Conservation (phyloP, 78 protist species). For the Dictyostelium intermedium region DNA sequence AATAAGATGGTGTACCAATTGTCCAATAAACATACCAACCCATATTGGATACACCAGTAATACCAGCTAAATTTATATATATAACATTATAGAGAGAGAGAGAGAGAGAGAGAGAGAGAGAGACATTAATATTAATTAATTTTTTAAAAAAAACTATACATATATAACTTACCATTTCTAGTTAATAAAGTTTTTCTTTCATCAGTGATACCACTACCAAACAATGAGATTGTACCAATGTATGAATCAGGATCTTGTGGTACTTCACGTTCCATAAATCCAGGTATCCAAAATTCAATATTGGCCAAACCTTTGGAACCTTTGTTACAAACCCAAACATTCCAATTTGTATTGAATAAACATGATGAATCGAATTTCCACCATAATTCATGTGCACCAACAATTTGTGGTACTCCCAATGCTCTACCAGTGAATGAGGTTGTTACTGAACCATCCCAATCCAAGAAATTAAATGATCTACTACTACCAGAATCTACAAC, state of each 20-base stretch:
- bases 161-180: not conserved
- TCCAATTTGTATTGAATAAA: constrained; percentile 2
- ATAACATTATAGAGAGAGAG: no score
- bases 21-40: constrained; percentile 37
- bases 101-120: no score
- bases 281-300: constrained; percentile 6
- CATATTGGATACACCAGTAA: constrained; percentile 46
- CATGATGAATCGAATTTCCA: constrained; percentile 68
- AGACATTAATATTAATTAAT: no score
- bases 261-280: not conserved
- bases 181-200: not conserved
- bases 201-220: constrained; percentile 39
- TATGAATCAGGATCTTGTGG: not conserved
- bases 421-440: not conserved
- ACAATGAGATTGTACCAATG: constrained; percentile 17
- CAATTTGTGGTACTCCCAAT: not conserved
- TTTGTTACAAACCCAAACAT: constrained; percentile 17
- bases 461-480: constrained; percentile 52
- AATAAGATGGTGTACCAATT: constrained; percentile 6
- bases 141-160: not conserved
- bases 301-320: not conserved
- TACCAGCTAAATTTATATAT: not conserved
- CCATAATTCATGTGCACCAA: constrained; percentile 53
- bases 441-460: constrained; percentile 39
- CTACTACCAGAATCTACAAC: constrained; percentile 12